Conservation (phyloP, 2,329 filamentous ascomycete genomes). For the Aspergillus uvarum region DNA sequence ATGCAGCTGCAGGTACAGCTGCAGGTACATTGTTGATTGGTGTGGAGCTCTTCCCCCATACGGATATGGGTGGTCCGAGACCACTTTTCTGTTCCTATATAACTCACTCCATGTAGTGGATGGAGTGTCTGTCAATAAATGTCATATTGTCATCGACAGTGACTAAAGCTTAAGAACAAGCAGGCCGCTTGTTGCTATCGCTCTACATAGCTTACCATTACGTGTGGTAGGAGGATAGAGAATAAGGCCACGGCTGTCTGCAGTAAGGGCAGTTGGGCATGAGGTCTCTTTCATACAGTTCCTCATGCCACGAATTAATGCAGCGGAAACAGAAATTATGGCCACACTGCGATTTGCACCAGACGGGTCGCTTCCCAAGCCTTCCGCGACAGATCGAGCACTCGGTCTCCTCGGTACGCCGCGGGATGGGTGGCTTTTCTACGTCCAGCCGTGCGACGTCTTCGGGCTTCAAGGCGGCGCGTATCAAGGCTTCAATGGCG, state of each 20-base stretch:
- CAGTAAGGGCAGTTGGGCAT: background rate
- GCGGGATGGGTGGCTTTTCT: background rate
- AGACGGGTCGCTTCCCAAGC: background rate
- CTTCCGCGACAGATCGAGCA: background rate
- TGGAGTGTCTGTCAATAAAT: no score
- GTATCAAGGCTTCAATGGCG: background rate
- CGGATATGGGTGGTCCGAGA: no score
- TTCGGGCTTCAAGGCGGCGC: background rate
- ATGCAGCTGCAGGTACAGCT: no score
- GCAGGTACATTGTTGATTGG: no score
- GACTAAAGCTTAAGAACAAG: no score
- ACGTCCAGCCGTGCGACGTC: background rate
- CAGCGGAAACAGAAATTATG: background rate
- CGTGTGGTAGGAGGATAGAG: no score
- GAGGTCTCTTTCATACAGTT: background rate
- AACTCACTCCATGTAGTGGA: no score
- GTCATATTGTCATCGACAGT: no score
- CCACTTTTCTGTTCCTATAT: no score
- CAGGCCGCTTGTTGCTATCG: background rate
- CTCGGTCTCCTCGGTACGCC: background rate
- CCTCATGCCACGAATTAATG: background rate
- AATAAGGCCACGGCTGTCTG: background rate
- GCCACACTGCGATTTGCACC: background rate
- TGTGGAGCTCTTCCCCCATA: no score
- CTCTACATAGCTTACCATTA: no score